Evolutionary conservation across 2,329 filamentous ascomycete genomes (phyloP), one percentile per base, ranked within the genome.

Genomic region (Penicillium digitatum): DNA sequence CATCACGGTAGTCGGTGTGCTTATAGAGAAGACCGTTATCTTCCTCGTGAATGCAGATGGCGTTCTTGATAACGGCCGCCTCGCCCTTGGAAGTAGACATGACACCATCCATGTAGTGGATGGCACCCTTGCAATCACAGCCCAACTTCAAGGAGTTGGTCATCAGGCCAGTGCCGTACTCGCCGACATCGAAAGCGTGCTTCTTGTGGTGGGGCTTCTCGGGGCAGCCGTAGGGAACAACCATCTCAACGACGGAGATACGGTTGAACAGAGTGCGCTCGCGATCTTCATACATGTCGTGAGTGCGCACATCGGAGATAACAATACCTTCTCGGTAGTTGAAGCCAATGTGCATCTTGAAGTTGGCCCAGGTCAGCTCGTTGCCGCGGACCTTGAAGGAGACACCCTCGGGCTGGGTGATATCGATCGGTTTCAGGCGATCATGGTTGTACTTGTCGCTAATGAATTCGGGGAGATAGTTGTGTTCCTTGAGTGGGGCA

Each of bases 1-100:
- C 87, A 66, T 96, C 90, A 39, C 91, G 83, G 81, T 95, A 95
- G 74, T 96, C 91, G 14, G 85, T 90, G 76, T 94, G 89, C 78
- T 96, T 96, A 82, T 67, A 68, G 10, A 67, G 61, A 24, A 67
- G 62, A 14, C 66, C 66, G 45, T 68, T 67, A 48, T 68, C 66
- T 53, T 67, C 66, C 43, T 68, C 66, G 59, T 68, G 65, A 26
- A 68, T 68, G 52, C 66, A 66, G 40, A 68, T 63, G 32, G 65
- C 66, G 48, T 68, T 66, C 53, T 65, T 64, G 49, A 65, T 48
- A 2, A 65, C 62, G 22, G 62, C 59, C 3, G 65, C 59, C 35
- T 63, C 62, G 18, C 65, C 65, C 22, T 61, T 63, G 20, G 54
- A 46, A 3, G 58, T 61, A 10, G 63, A 59, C 56, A 67, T 60